Percentiles rank a stretch among this genome's conserved stretches.
These are phyloP conservation scores for Biscogniauxia sp. DNA, from an alignment of 2,329 filamentous ascomycete species.

Conservation along the genomic window DNA sequence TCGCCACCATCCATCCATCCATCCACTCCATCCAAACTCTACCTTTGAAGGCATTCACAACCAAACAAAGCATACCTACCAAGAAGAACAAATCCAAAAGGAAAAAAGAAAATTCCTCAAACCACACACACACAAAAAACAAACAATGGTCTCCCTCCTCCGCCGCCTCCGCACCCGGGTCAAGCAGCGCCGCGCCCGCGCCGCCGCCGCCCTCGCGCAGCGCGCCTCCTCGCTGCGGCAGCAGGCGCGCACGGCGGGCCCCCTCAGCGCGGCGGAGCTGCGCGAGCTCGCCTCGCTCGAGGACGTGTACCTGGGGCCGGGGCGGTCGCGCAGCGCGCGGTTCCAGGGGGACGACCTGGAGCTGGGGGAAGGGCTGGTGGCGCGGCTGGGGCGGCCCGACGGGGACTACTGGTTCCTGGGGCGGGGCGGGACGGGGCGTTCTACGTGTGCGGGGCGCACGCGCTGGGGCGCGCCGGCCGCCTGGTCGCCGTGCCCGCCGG, in stretches of 20 bases:
- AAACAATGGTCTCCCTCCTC: not conserved
- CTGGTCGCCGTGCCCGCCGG: not conserved
- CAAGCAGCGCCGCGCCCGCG: not conserved
- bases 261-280: not conserved
- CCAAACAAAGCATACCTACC: too few species aligned
- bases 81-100: too few species aligned
- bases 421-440: not conserved
- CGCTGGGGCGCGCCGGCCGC: not conserved
- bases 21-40: too few species aligned
- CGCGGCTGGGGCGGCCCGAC: slow-evolving; percentile 1
- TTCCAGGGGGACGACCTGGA: not conserved
- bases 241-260: not conserved
- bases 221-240: not conserved
- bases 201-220: not conserved
- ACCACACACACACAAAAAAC: not conserved
- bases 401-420: slow-evolving; percentile 10
- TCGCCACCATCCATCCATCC: too few species aligned
- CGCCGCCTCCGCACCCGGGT: not conserved
- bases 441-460: not conserved
- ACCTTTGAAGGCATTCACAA: too few species aligned
- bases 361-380: not conserved
- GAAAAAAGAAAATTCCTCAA: not conserved
- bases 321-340: not conserved
- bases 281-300: not conserved
- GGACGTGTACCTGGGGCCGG: slow-evolving; percentile 1